Conservation (phyloP, 495 filamentous ascomycete species). For the Penicillium steckii region DNA sequence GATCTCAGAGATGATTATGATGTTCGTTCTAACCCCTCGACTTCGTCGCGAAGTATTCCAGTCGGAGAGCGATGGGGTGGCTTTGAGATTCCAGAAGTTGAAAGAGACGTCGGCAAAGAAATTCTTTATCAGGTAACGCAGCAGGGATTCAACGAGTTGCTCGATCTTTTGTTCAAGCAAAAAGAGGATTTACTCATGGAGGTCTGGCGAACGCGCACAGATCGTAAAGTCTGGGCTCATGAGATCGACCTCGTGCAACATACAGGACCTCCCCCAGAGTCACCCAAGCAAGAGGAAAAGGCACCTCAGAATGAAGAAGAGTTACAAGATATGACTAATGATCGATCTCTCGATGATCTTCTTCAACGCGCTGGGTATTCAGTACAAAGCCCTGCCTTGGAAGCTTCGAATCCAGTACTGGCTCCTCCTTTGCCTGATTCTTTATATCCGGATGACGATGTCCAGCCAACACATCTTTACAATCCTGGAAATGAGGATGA, state of each 20-base stretch:
- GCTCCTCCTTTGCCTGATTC: slow-evolving; percentile 20
- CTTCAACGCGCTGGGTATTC: slow-evolving; percentile 51
- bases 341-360: slow-evolving; percentile 47
- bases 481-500: slow-evolving; percentile 17
- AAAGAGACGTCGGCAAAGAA: slow-evolving; percentile 81
- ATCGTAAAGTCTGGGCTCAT: slow-evolving; percentile 56
- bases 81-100: slow-evolving; percentile 77
- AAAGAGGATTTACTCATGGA: slow-evolving; percentile 77
- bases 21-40: slow-evolving; percentile 73
- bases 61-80: slow-evolving; percentile 75
- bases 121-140: slow-evolving; percentile 87
- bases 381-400: slow-evolving; percentile 26
- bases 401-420: slow-evolving; percentile 21
- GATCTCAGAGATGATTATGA: slow-evolving; percentile 67
- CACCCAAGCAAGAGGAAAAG: slow-evolving; percentile 14
- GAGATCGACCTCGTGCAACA: slow-evolving; percentile 47
- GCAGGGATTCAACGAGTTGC: slow-evolving; percentile 86
- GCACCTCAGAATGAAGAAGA: slow-evolving; percentile 22
- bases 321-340: slow-evolving; percentile 15
- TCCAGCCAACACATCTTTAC: slow-evolving; percentile 26
- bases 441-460: slow-evolving; percentile 24
- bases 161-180: slow-evolving; percentile 78
- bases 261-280: slow-evolving; percentile 7
- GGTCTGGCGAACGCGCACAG: slow-evolving; percentile 58
- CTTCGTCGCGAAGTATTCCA: slow-evolving; percentile 75